A percentile compares a stretch with the other conserved stretches of the same genome.
phyloP scores from a whole-genome alignment of 768 basidiomycete species.

The Chiua virens region DNA sequence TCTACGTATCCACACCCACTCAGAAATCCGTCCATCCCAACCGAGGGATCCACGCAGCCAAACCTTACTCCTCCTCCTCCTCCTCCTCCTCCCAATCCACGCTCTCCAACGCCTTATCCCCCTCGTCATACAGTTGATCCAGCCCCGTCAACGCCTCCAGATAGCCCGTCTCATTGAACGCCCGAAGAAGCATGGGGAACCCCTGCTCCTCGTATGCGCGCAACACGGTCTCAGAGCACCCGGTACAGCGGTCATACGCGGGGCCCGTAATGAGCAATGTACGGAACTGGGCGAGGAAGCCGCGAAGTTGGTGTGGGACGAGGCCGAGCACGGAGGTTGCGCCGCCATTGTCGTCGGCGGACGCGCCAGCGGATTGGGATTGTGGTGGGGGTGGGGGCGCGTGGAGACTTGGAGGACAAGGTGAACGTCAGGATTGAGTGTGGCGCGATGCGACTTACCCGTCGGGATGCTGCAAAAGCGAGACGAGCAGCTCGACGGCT shows the following conservation, averaged over 20 bases:
- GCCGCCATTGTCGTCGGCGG: conserved; percentile 13
- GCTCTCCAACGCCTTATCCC: conserved; percentile 65
- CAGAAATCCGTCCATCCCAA: no score
- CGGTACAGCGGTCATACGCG: conserved; percentile 86
- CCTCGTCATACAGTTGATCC: conserved; percentile 73
- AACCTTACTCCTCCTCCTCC: conserved; percentile 2
- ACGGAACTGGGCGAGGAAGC: conserved; percentile 84
- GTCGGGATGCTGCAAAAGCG: conserved; percentile 84
- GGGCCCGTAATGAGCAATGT: conserved; percentile 83
- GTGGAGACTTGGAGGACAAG: conserved; percentile 45
- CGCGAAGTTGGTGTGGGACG: conserved; percentile 93
- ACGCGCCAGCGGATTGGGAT: conserved; percentile 1
- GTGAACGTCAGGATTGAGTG: not conserved
- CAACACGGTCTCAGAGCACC: conserved; percentile 82
- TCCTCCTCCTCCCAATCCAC: conserved; percentile 78
- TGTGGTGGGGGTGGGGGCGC: conserved; percentile 69
- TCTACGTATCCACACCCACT: no score
- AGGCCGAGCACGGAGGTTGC: conserved; percentile 68
- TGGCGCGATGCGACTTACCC: conserved; percentile 49
- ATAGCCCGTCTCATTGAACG: conserved; percentile 80
- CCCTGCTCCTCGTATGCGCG: conserved; percentile 81
- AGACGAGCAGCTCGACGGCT: conserved; percentile 89
- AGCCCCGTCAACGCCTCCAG: conserved; percentile 77
- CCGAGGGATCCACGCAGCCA: no score
- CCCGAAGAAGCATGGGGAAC: conserved; percentile 73